Conservation (phyloP, 2,329 filamentous ascomycete genomes). For the Dichotomopilus funicola region DNA sequence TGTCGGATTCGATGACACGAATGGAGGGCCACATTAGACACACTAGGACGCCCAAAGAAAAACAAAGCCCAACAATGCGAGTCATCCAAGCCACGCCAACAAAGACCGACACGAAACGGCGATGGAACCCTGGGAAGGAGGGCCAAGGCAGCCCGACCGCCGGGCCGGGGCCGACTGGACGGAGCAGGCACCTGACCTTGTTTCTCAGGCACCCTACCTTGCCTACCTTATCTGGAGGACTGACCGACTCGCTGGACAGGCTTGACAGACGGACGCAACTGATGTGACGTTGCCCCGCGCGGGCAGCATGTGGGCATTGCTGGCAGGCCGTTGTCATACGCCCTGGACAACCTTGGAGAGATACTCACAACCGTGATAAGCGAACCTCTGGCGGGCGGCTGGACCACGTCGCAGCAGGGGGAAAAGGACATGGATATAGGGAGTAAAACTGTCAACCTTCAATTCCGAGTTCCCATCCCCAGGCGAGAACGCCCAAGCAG, state of each 20-base stretch:
- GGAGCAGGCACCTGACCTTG: background rate
- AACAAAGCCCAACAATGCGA: slow-evolving; percentile 7
- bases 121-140: background rate
- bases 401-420: background rate
- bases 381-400: background rate
- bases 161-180: background rate
- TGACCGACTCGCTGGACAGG: no score
- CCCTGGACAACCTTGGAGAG: background rate
- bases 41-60: no score
- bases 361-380: no score
- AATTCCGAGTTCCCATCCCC: no score
- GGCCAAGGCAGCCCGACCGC: slow-evolving; percentile 2
- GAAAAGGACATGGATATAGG: no score
- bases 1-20: no score
- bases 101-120: slow-evolving; percentile 8
- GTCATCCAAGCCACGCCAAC: slow-evolving; percentile 1
- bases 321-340: background rate
- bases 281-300: background rate
- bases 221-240: no score
- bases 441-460: no score
- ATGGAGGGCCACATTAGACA: no score
- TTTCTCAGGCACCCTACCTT: background rate
- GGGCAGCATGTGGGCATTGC: background rate
- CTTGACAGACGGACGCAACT: no score
- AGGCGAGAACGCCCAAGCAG: no score